Conservation (phyloP, 73 alveolate species). For the Paramecium biaurelia region DNA sequence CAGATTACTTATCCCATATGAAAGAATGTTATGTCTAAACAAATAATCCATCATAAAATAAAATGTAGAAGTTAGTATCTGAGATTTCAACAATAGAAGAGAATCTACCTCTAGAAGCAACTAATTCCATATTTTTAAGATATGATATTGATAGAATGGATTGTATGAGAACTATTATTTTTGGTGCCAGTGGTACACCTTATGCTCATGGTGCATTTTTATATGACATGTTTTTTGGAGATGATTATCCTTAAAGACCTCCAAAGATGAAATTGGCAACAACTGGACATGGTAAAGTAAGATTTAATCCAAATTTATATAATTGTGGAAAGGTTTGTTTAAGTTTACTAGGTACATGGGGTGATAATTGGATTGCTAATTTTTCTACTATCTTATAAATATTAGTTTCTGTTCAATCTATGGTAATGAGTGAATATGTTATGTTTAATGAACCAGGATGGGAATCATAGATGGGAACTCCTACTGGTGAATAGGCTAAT, state of each 20-base stretch:
- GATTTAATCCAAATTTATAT: conserved; percentile 97
- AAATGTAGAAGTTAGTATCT: conserved; percentile 78
- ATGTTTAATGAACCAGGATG: conserved; percentile 97
- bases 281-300: conserved; percentile 92
- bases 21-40: not conserved
- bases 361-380: conserved; percentile 98
- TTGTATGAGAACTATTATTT: conserved; percentile 89
- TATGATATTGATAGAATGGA: conserved; percentile 92
- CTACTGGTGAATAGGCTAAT: conserved; percentile 89
- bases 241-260: conserved; percentile 88
- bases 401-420: conserved; percentile 89
- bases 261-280: conserved; percentile 92
- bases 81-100: conserved; percentile 93
- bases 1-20: not conserved
- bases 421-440: conserved; percentile 95
- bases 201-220: conserved; percentile 96
- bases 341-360: conserved; percentile 95
- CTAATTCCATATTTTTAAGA: conserved; percentile 94
- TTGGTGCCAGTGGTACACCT: conserved; percentile 97
- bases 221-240: conserved; percentile 91
- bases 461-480: conserved; percentile 95
- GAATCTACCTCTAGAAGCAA: conserved; percentile 90
- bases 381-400: conserved; percentile 92
- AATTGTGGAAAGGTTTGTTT: conserved; percentile 96
- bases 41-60: conserved; percentile 31